phyloP scores from a whole-genome alignment of 2,329 filamentous ascomycete species.

The Ophiocordyceps camponoti-leonardi region DNA sequence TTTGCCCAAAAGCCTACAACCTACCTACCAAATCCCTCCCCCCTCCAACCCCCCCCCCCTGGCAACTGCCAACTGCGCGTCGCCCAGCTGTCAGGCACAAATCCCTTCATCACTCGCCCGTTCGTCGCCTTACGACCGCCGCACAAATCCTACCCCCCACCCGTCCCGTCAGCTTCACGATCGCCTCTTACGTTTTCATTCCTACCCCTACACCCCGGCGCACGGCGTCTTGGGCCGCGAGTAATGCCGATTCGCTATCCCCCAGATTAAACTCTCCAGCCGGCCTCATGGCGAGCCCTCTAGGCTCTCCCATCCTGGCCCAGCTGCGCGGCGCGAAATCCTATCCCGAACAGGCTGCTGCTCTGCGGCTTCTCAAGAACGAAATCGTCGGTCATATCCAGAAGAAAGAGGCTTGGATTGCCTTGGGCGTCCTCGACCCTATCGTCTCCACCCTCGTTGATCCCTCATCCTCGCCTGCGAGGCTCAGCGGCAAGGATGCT shows the following conservation, averaged over 20 bases:
- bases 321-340: constrained; percentile 38
- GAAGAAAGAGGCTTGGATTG: constrained; percentile 67
- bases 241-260: constrained; percentile 4
- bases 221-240: neutral
- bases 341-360: constrained; percentile 33
- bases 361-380: constrained; percentile 66
- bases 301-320: constrained; percentile 33
- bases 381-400: constrained; percentile 76
- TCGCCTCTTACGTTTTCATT: neutral
- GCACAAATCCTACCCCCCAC: neutral
- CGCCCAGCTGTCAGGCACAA: neutral
- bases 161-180: neutral
- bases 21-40: too few species aligned
- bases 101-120: neutral
- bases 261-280: constrained; percentile 2
- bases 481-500: constrained; percentile 21
- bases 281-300: constrained; percentile 33
- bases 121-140: neutral
- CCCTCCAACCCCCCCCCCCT: neutral
- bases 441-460: constrained; percentile 29
- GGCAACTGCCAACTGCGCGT: neutral
- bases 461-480: constrained; percentile 13
- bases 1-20: neutral
- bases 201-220: neutral
- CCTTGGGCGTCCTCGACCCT: constrained; percentile 48